Percentiles rank a stretch among this genome's conserved stretches.
These are phyloP conservation scores for Penicillium palitans DNA, from an alignment of 2,329 filamentous ascomycete genomes.

Conservation along the genomic window DNA sequence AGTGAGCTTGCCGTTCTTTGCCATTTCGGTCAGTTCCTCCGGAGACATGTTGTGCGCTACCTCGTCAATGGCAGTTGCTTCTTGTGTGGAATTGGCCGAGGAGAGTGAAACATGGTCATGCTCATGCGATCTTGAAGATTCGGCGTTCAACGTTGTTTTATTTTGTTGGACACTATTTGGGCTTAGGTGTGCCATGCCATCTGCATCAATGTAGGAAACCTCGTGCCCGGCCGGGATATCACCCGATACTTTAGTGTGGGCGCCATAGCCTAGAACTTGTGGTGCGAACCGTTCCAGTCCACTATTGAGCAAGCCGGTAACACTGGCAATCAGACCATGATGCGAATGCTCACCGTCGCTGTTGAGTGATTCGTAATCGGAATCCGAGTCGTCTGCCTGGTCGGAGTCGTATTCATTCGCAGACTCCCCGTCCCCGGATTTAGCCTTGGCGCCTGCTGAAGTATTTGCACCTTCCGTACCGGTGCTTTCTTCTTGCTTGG, in stretches of 20 bases:
- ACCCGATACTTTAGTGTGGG: constrained; percentile 19
- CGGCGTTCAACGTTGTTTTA: neutral
- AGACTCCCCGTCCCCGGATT: neutral
- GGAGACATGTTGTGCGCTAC: constrained; percentile 22
- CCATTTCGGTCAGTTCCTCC: constrained; percentile 28
- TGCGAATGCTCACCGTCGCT: constrained; percentile 26
- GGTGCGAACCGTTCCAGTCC: constrained; percentile 54
- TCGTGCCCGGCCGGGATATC: constrained; percentile 5
- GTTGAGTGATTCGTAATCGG: constrained; percentile 17
- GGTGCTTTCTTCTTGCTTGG: constrained; percentile 30
- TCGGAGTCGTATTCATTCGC: constrained; percentile 9
- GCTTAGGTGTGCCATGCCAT: neutral
- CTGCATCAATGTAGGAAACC: neutral
- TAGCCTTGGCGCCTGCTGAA: neutral
- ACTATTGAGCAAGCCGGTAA: constrained; percentile 40
- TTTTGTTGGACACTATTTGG: neutral
- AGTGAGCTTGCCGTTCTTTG: constrained; percentile 34
- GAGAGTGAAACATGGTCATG: constrained; percentile 19
- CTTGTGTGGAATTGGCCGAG: constrained; percentile 23
- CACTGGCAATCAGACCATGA: constrained; percentile 39
- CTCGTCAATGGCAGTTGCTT: constrained; percentile 21
- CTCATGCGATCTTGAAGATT: constrained; percentile 9
- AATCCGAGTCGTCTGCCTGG: constrained; percentile 20
- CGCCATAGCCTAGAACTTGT: constrained; percentile 54
- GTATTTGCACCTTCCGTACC: neutral